phyloP scores from a whole-genome alignment of 495 filamentous ascomycete species.

The Penicillium nucicola region DNA sequence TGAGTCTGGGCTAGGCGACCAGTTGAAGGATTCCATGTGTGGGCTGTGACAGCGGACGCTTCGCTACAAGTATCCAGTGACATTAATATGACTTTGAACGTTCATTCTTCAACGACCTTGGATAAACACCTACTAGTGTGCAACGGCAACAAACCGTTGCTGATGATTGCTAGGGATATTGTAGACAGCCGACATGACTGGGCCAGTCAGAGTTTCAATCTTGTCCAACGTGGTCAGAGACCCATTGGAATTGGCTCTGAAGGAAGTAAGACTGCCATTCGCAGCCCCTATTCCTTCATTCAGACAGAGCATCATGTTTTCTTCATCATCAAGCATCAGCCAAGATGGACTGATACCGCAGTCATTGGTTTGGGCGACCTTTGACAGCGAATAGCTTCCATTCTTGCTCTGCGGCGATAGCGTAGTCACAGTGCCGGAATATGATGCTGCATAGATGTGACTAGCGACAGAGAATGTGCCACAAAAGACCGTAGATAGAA shows the following conservation, averaged over 20 bases:
- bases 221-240: conserved; percentile 5
- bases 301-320: conserved; percentile 15
- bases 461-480: too few species aligned
- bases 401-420: conserved; percentile 1
- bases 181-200: conserved; percentile 18
- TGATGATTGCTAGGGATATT: neutral
- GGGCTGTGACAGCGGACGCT: conserved; percentile 18
- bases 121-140: conserved; percentile 30
- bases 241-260: conserved; percentile 12
- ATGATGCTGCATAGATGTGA: conserved; percentile 14
- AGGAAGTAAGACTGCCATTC: conserved; percentile 18
- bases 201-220: conserved; percentile 12
- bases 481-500: too few species aligned
- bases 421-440: conserved; percentile 11
- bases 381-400: conserved; percentile 1
- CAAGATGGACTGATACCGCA: conserved; percentile 21
- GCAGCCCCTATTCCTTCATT: conserved; percentile 14
- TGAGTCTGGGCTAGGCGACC: conserved; percentile 25
- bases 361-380: conserved; percentile 6
- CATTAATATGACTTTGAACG: neutral
- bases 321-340: conserved; percentile 14
- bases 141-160: conserved; percentile 17
- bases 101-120: neutral
- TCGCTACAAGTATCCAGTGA: conserved; percentile 1
- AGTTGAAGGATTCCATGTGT: conserved; percentile 7